Conservation (phyloP, 257 asterid species). For the Solanum dulcamara region DNA sequence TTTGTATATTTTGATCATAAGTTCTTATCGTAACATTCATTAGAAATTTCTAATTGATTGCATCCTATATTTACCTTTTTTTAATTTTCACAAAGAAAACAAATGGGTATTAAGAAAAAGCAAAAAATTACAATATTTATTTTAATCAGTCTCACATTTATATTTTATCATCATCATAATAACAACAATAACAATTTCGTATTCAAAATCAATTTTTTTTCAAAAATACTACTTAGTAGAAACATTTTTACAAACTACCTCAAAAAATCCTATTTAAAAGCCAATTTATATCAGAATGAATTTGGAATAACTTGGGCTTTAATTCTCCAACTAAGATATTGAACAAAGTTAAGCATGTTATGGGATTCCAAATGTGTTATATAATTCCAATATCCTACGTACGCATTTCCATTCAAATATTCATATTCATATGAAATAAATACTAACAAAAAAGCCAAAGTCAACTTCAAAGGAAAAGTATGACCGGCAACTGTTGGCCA, state of each 20-base stretch:
- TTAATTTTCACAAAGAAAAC: not conserved
- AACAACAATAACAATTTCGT: no score
- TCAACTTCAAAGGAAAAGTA: not conserved
- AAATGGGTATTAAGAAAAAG: not conserved
- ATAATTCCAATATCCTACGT: not conserved
- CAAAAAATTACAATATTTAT: not conserved
- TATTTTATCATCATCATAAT: no score
- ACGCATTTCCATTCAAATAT: not conserved
- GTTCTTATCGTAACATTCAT: not conserved
- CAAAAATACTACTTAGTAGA: rapidly evolving
- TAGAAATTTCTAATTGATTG: not conserved
- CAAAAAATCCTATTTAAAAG: not conserved
- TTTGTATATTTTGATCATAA: not conserved
- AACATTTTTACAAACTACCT: not conserved
- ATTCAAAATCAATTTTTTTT: no score
- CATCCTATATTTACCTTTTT: not conserved
- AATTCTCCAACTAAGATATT: not conserved
- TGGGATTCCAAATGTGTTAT: not conserved
- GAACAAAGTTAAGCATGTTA: not conserved
- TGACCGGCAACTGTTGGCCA: conserved; percentile 28
- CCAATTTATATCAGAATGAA: not conserved
- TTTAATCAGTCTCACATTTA: not conserved
- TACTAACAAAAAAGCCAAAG: not conserved
- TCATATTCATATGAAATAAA: not conserved
- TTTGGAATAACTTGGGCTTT: not conserved